These are phyloP conservation scores for Trametes hirsuta DNA, from an alignment of 1,284 basidiomycete genomes.

Conservation along the genomic window DNA sequence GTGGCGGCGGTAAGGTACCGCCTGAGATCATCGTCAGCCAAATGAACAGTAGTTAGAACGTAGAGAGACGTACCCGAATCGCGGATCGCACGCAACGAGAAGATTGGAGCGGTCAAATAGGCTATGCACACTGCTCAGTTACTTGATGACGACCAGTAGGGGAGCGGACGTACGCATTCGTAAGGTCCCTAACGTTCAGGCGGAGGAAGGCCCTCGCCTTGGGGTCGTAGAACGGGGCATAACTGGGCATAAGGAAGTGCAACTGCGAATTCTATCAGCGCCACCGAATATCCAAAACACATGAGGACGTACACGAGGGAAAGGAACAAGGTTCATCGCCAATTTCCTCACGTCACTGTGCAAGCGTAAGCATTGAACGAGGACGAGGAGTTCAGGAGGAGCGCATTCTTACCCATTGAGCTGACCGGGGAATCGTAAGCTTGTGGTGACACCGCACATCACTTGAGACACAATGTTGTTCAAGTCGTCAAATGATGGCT, in stretches of 20 bases:
- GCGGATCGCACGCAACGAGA: conserved; percentile 85
- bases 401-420: conserved; percentile 71
- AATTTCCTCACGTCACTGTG: conserved; percentile 91
- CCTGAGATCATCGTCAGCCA: conserved; percentile 36
- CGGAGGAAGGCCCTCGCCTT: conserved; percentile 66
- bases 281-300: background rate
- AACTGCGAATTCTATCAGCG: conserved; percentile 47
- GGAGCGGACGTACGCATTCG: conserved; percentile 64
- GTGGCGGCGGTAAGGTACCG: conserved; percentile 87
- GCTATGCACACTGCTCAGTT: conserved; percentile 38
- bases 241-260: conserved; percentile 90
- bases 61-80: conserved; percentile 60
- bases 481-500: conserved; percentile 75
- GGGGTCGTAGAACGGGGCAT: conserved; percentile 78
- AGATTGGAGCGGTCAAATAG: conserved; percentile 82
- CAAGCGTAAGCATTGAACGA: background rate
- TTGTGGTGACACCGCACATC: conserved; percentile 91
- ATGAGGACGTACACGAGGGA: conserved; percentile 74
- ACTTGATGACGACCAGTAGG: background rate
- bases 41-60: background rate
- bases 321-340: conserved; percentile 91
- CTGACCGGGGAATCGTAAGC: conserved; percentile 92
- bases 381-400: background rate
- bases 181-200: conserved; percentile 69
- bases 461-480: conserved; percentile 84